Evolutionary conservation across 106 monocot species (phyloP).

Genomic region (Alisma plantagoaquatica): DNA sequence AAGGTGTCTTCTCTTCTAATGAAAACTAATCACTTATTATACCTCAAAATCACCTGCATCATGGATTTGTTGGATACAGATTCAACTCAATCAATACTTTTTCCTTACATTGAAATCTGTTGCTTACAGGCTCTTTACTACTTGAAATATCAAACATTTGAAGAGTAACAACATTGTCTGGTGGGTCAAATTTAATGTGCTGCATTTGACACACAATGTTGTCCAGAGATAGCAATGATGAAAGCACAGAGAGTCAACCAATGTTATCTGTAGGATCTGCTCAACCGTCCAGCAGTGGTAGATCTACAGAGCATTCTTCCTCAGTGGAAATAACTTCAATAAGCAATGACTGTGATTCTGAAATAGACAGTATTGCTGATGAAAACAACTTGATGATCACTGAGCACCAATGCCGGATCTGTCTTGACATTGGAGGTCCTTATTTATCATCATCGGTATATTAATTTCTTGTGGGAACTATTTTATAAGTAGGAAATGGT

Average conservation of each 20-base stretch:
- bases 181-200: no score
- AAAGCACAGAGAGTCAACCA: slow-evolving; percentile 38
- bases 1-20: no score
- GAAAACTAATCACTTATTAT: no score
- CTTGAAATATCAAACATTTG: no score
- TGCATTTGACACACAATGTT: no score
- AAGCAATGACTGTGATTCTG: slow-evolving; percentile 18
- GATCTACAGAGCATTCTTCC: slow-evolving; percentile 13
- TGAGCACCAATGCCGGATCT: slow-evolving; percentile 82
- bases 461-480: slow-evolving; percentile 15
- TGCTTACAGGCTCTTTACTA: no score
- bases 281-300: slow-evolving; percentile 4
- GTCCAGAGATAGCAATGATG: no score
- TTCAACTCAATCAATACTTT: no score
- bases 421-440: slow-evolving; percentile 88
- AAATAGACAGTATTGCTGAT: slow-evolving; percentile 33
- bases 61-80: no score
- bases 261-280: slow-evolving; percentile 11
- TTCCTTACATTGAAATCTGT: no score
- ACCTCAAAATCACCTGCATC: no score
- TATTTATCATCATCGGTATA: slow-evolving; percentile 22
- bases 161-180: no score
- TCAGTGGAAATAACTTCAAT: slow-evolving; percentile 47
- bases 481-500: neutral
- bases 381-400: slow-evolving; percentile 42